Base-by-base conservation (phyloP, 2,329 filamentous ascomycete species). In the Cadophora gregata region DNA sequence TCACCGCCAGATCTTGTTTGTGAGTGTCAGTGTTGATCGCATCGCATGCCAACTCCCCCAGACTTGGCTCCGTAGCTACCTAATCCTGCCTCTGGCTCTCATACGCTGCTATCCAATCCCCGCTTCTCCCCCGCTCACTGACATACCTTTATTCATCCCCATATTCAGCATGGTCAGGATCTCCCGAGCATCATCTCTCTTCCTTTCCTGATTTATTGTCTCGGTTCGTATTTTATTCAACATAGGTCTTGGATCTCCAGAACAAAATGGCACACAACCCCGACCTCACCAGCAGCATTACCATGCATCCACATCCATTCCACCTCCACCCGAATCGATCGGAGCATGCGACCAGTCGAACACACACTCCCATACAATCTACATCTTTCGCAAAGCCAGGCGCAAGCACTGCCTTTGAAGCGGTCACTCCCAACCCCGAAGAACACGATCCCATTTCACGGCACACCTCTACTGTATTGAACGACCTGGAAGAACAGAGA, bases 401-500 rank as follows among this genome's bases (percentile, higher is more conserved):
- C 47, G 77, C 78, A 16, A 80, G 77, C 53, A 82, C 80, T 5
- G 81, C 79, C n/a, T 72, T 82, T 51, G 81, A 83, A 64, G 65
- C 73, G 19, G 59, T 73, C 14, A 72, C 76, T 5, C 64, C 69
- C 45, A 56, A 65, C 38, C 42, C 53, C 59, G 75, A 78, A 65
- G 68, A 72, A 24, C 63, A 73, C 59, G 75, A 75, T 47, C 71
- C 75, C 9, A 70, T 75, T 50, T 69, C 76, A 14, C 70, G 75
- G 59, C 72, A 76, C 61, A 45, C 63, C 29, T 55, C 56, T 19
- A 68, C 70, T 29, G 64, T 67, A 31, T 67, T 73, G 69, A 74
- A 72, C 50, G 83, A 85, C 68, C 78, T 83, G 65, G 83, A 85
- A 74, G 72, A 71, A 9, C 74, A 76, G 75, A 64, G 69, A 24